Evolutionary conservation across 345 rosid genomes (phyloP).

Genomic region (Microthlaspi erraticum): DNA sequence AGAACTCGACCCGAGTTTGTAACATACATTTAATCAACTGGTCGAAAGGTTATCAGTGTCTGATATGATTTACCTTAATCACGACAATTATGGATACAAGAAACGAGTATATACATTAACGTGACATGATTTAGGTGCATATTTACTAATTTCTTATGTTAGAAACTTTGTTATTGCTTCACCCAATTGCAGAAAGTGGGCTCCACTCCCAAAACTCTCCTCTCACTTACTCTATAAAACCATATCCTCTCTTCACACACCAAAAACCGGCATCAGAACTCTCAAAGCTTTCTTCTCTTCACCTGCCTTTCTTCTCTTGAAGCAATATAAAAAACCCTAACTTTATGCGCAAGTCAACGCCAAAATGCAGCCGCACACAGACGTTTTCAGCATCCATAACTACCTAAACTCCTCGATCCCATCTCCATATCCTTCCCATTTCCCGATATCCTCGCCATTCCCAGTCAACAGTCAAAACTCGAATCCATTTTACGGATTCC

Average conservation of each 20-base stretch:
- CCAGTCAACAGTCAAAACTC: constrained; percentile 40
- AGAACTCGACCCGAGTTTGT: constrained; percentile 1
- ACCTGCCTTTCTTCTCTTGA: constrained; percentile 18
- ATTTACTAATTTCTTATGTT: constrained; percentile 29
- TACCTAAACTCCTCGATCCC: constrained; percentile 42
- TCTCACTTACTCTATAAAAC: constrained; percentile 34
- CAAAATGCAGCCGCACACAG: constrained; percentile 41
- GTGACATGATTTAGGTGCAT: constrained; percentile 25
- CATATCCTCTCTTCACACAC: constrained; percentile 30
- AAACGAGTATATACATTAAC: constrained; percentile 12
- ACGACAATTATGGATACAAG: constrained; percentile 18
- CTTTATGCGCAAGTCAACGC: constrained; percentile 26
- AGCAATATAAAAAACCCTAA: constrained; percentile 8
- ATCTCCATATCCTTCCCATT: constrained; percentile 54
- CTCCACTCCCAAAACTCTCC: constrained; percentile 20
- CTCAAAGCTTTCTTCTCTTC: not conserved
- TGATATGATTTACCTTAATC: constrained; percentile 27
- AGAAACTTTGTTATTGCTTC: constrained; percentile 28
- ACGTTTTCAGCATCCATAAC: constrained; percentile 55
- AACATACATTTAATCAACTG: not conserved
- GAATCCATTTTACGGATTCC: constrained; percentile 44
- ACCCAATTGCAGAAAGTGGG: constrained; percentile 37
- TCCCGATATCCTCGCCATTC: constrained; percentile 43
- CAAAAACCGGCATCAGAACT: constrained; percentile 23
- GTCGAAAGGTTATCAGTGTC: not conserved